A percentile compares a stretch with the other conserved stretches of the same genome.
These are phyloP conservation scores for Kalanchoe fedtschenkoi DNA, from an alignment of 164 flowering plant genomes.

Conservation along the genomic window DNA sequence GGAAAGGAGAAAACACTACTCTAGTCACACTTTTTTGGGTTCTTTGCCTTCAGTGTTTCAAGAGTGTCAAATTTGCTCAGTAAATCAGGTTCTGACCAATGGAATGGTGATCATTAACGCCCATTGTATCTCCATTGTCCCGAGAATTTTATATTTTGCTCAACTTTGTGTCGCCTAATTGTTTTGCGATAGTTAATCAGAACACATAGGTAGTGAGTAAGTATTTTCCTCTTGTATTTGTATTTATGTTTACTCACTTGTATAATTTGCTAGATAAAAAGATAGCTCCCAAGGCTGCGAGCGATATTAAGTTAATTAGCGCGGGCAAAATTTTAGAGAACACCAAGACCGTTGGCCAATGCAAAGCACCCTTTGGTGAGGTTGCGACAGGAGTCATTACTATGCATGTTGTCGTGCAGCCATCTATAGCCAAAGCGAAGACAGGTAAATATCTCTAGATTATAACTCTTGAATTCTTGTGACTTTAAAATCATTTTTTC, in stretches of 20 bases:
- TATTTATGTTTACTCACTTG: neutral
- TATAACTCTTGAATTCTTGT: neutral
- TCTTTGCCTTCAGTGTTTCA: no score
- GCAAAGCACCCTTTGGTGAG: slow-evolving; percentile 51
- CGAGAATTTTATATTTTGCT: no score
- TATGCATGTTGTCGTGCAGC: slow-evolving; percentile 74
- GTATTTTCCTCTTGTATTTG: neutral
- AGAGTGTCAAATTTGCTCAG: neutral
- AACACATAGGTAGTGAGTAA: neutral
- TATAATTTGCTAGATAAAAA: slow-evolving; percentile 28
- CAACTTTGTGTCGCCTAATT: no score
- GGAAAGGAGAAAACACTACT: neutral
- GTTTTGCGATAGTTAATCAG: no score
- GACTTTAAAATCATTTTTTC: neutral
- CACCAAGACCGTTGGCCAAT: slow-evolving; percentile 57
- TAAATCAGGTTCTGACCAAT: neutral
- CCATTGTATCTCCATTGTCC: no score
- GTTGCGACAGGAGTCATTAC: slow-evolving; percentile 39
- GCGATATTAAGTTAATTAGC: slow-evolving; percentile 50
- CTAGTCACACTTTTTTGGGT: no score
- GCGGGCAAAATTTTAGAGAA: slow-evolving; percentile 64
- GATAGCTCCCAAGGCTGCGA: slow-evolving; percentile 46
- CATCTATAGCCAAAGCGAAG: slow-evolving; percentile 45
- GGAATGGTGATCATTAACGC: no score
- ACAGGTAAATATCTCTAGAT: slow-evolving; percentile 25